phyloP scores from a whole-genome alignment of 2,329 filamentous ascomycete genomes.

The Aspergillus tanneri region DNA sequence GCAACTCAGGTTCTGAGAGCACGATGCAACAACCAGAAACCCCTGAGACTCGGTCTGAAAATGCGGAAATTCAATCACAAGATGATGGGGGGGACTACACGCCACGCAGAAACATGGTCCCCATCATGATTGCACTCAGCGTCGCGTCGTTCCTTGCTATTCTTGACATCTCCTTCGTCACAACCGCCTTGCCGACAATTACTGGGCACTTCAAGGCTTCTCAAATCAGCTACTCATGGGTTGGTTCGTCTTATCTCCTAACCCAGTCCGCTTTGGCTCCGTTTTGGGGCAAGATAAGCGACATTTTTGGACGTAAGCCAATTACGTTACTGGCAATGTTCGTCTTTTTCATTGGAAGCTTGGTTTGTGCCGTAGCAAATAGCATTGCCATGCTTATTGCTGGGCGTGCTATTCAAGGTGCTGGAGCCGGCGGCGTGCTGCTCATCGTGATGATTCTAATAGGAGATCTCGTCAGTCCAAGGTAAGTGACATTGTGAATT shows the following conservation, averaged over 20 bases:
- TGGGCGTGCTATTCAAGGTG: conserved; percentile 5
- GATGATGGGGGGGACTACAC: conserved; percentile 4
- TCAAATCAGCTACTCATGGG: conserved; percentile 5
- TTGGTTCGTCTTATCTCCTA: conserved; percentile 4
- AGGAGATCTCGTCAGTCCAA: conserved; percentile 5
- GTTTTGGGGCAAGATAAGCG: conserved; percentile 4
- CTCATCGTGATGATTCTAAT: conserved; percentile 2
- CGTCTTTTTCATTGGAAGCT: conserved; percentile 1
- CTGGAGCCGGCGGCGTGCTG: conserved; percentile 3
- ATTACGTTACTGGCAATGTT: conserved; percentile 1
- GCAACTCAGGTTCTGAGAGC: conserved; percentile 2
- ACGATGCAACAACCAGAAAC: conserved; percentile 6
- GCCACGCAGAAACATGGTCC: conserved; percentile 5
- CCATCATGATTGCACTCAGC: conserved; percentile 4
- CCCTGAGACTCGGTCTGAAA: conserved; percentile 3
- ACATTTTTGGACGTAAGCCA: conserved; percentile 2
- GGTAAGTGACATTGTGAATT: conserved; percentile 6
- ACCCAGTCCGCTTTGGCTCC: conserved; percentile 1
- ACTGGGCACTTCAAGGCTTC: conserved; percentile 5
- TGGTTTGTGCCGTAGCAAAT: conserved; percentile 3
- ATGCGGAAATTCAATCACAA: conserved; percentile 4
- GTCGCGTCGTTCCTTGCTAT: conserved; percentile 5
- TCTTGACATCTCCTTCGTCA: conserved; percentile 6
- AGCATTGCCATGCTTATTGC: conserved; percentile 3
- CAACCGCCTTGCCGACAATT: conserved; percentile 4